Conservation (phyloP, 129 eudicot species). For the Pittosporum tobira region DNA sequence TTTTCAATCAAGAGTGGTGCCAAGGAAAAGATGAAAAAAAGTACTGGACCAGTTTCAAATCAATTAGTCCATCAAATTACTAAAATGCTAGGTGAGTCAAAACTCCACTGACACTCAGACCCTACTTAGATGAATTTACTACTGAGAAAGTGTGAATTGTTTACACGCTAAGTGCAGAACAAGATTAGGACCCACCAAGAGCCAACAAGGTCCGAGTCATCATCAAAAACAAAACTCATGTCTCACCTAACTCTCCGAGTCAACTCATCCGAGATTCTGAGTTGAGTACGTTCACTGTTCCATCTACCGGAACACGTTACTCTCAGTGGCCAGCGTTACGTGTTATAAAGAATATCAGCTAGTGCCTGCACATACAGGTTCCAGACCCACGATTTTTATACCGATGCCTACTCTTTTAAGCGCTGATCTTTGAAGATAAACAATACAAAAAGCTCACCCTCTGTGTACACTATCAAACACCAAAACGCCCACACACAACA, state of each 20-base stretch:
- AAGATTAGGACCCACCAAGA: no score
- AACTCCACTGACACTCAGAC: background rate
- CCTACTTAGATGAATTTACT: no score
- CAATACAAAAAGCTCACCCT: background rate
- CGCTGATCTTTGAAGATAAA: background rate
- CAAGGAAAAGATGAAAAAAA: no score
- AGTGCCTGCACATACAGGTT: slow-evolving; percentile 1
- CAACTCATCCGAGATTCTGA: background rate
- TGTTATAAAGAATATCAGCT: background rate
- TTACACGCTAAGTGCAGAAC: no score
- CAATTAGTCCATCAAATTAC: no score
- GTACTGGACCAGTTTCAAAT: no score
- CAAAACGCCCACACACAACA: background rate
- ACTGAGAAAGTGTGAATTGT: no score
- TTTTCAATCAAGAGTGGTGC: no score
- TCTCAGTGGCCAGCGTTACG: background rate
- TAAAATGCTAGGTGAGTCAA: slow-evolving; percentile 1
- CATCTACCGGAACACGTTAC: background rate
- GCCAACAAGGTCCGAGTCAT: no score
- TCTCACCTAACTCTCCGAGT: background rate
- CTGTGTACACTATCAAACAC: background rate
- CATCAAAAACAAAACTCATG: background rate
- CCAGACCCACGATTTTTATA: background rate
- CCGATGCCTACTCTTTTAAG: background rate
- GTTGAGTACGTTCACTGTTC: background rate